A percentile compares a stretch with the other conserved stretches of the same genome.
These are phyloP conservation scores for Musa schizocarpa DNA, from an alignment of 176 grass and related monocot species.

Conservation along the genomic window DNA sequence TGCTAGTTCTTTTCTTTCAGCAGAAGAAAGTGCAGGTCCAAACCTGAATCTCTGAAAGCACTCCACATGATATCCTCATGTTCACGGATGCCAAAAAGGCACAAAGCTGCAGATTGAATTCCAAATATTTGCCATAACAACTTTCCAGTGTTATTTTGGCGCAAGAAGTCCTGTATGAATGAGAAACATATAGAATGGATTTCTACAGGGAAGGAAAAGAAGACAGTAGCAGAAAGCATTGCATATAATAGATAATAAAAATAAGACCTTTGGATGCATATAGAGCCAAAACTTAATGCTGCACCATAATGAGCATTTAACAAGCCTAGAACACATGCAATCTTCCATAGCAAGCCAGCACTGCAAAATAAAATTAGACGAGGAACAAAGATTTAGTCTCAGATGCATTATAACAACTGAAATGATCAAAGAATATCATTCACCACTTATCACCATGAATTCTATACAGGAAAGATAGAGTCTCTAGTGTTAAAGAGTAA, in stretches of 20 bases:
- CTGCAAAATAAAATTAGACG: conserved; percentile 25
- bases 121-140: conserved; percentile 93
- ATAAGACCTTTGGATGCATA: conserved; percentile 89
- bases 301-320: conserved; percentile 38
- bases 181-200: conserved; percentile 10
- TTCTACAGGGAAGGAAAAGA: neutral
- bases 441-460: neutral
- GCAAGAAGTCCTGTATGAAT: conserved; percentile 70
- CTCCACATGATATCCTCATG: conserved; percentile 98
- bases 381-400: too few relatives aligned
- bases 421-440: neutral
- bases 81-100: conserved; percentile 81
- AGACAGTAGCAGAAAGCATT: neutral
- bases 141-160: conserved; percentile 95
- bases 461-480: neutral
- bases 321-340: conserved; percentile 67
- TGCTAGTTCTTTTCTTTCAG: neutral
- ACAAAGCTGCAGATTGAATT: conserved; percentile 52
- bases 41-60: conserved; percentile 75
- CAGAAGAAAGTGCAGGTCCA: neutral
- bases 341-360: conserved; percentile 89
- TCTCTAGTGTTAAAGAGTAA: too few relatives aligned
- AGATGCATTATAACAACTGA: neutral
- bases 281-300: conserved; percentile 86
- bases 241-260: conserved; percentile 1